Base-by-base conservation (phyloP, 805 yeast genomes). In the Ogataea polymorpha region DNA sequence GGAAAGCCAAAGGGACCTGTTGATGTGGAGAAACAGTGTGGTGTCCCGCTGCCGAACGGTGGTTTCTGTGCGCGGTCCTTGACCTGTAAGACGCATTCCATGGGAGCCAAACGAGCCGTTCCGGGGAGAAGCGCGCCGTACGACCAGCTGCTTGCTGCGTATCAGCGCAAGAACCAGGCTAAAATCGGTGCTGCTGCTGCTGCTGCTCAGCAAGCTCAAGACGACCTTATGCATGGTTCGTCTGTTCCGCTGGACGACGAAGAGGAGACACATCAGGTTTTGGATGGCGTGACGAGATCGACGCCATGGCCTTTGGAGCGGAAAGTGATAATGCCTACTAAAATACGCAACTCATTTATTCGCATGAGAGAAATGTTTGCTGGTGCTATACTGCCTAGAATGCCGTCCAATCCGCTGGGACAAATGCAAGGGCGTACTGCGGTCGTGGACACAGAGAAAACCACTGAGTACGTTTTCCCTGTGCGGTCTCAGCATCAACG, bases 81-180 rank as follows among this genome's bases (percentile, higher is more conserved):
- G 45, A 93, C 99, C 0, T 93, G 99, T 72, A 93, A 93, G 60
- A 89, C 97, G 0, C 99, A 93, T 64, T 87, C 98, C 1, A 90
- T 93, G 96, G 97, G 97, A 24, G 96, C 97, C 20, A 93, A 93
- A 56, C 77, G 99, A 53, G 90, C 96, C 1, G 99, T 93, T 15
- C 80, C 79, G 13, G 99, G 99, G 9, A 75, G 99, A 54, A 81
- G 95, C 25, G 90, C 93, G 6, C 89, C 96, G 0, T 93, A 89
- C 65, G 99, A 93, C 61, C 80, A 79, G 21, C 68, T 93, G 39
- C 69, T 93, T 41, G 88, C 90, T 15, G 90, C 88, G 13, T 90
- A 91, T 58, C 99, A 93, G 66, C 81, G 89, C 54, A 79, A 87
- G 54, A 91, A 91, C 59, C 97, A 93, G 63, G 91, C 95, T 26